Base-by-base conservation (phyloP, 208 protist genomes). In the Crithidia sp. region DNA sequence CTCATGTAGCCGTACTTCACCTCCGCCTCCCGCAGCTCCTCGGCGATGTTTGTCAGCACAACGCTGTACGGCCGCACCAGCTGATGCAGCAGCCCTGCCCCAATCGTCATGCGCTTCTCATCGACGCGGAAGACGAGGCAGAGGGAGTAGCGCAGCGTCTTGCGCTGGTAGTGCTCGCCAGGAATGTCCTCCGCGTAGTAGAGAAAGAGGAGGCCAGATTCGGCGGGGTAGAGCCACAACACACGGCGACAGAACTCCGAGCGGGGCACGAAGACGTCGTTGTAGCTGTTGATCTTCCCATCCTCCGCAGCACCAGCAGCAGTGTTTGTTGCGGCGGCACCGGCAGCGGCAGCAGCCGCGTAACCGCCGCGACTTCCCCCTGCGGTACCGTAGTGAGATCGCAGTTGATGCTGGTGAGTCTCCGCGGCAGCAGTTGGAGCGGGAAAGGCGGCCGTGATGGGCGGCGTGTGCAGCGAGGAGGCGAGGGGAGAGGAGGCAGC, bases 151-250 rank as follows among this genome's bases (percentile, higher is more conserved):
- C 90, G 89, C 70, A 96, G 77, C 39, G 88, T 94, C 60, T 96
- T 91, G 37, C 92, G 83, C 63, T 85, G 79, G 68, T 96, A 96
- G 60, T 91, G 89, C 56, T 88, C 74, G 7, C 92, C 92, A 0
- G 89, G 75, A 53, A 96, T 92, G 58, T 96, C 89, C 63, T 94
- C 88, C 4, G 89, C 82, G 70, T 94, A 93, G 71, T 94, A 95
- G 39, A 96, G 79, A 63, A 87, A 91, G 41, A 95, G 81, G 36
- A 83, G 70, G 45, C 85, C 87, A 7, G 83, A 86, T 56, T 94
- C 86, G 12, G 92, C 89, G 10, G 82, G 81, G 67, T 91, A 82
- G 2, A 93, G 70, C 81, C 79, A 92, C 65, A 93, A 70, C 8
- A 94, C 85, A 28, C 90, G 86, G 44, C 83, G 83, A 47, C 88